phyloP scores from a whole-genome alignment of 306 rosid species.

The Medicago lupulina region DNA sequence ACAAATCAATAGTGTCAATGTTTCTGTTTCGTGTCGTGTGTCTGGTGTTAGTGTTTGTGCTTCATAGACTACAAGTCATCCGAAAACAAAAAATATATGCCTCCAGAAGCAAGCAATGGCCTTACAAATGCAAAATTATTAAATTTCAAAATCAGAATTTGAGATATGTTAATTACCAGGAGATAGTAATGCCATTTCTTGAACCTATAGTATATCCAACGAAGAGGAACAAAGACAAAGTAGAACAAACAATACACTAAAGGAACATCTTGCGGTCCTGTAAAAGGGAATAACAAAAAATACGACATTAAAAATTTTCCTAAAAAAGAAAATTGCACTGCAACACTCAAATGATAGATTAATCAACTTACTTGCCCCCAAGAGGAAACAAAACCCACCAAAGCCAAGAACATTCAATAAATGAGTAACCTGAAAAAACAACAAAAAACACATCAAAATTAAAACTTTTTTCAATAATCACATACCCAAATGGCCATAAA shows the following conservation, averaged over 20 bases:
- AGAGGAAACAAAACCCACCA: constrained; percentile 73
- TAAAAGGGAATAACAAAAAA: constrained; percentile 1
- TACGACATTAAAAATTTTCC: not conserved
- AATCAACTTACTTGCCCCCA: constrained; percentile 82
- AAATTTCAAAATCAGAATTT: not conserved
- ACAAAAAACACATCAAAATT: constrained; percentile 18
- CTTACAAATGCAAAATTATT: not conserved
- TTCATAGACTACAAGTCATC: not conserved
- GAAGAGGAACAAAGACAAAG: constrained; percentile 79
- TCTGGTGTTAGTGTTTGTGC: not conserved
- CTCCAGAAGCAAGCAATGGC: constrained; percentile 22
- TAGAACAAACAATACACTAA: constrained; percentile 82
- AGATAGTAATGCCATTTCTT: constrained; percentile 97
- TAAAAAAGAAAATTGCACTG: not conserved
- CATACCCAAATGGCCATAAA: constrained; percentile 9
- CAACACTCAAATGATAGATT: constrained; percentile 26
- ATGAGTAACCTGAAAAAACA: constrained; percentile 75
- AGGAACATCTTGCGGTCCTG: constrained; percentile 81
- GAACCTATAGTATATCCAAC: constrained; percentile 91
- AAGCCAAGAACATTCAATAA: constrained; percentile 79
- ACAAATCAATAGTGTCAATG: not conserved
- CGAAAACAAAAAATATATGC: not conserved
- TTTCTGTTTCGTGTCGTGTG: not conserved
- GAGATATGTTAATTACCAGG: constrained; percentile 56
- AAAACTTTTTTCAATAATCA: constrained; percentile 5